These are phyloP conservation scores for Colletotrichum sp. DNA, from an alignment of 2,329 filamentous ascomycete genomes.

Conservation along the genomic window DNA sequence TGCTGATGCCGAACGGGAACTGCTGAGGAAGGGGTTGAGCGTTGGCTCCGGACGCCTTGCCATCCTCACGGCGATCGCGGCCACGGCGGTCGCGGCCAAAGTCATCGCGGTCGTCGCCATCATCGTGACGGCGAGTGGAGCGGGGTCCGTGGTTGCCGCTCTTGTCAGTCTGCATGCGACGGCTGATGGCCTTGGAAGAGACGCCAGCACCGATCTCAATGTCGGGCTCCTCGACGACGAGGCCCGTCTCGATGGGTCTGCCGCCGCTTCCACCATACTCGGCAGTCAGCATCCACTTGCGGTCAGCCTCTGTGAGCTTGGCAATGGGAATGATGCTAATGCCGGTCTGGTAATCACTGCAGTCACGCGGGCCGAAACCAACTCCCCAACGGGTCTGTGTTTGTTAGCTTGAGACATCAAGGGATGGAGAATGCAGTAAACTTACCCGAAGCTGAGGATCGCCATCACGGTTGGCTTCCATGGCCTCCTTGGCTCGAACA, in stretches of 20 bases:
- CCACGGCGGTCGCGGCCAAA: conserved; percentile 35
- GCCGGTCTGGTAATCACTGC: conserved; percentile 92
- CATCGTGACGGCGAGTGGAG: conserved; percentile 50
- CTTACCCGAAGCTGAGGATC: conserved; percentile 77
- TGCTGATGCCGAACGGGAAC: conserved; percentile 46
- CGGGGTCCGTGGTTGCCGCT: conserved; percentile 69
- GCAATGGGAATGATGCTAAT: conserved; percentile 93
- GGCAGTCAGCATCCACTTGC: conserved; percentile 95
- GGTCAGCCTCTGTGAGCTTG: conserved; percentile 92
- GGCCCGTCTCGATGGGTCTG: conserved; percentile 75
- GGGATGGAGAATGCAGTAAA: conserved; percentile 20
- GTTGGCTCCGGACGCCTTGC: conserved; percentile 23
- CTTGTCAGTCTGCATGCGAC: conserved; percentile 73
- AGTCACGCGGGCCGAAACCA: conserved; percentile 94
- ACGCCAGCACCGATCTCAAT: conserved; percentile 98
- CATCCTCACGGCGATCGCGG: conserved; percentile 28
- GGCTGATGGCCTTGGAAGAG: conserved; percentile 84
- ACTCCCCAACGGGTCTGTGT: conserved; percentile 91
- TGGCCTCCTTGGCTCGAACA: conserved; percentile 80
- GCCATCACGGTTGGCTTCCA: conserved; percentile 78
- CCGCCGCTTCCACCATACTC: conserved; percentile 94
- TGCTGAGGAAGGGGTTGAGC: conserved; percentile 27
- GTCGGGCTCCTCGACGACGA: conserved; percentile 95
- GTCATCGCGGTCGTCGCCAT: conserved; percentile 35
- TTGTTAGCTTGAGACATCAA: background rate